Percentiles rank a stretch among this genome's conserved stretches.
Conservation (phyloP, 768 basidiomycete species). For the Hysterangium stoloniferum region DNA sequence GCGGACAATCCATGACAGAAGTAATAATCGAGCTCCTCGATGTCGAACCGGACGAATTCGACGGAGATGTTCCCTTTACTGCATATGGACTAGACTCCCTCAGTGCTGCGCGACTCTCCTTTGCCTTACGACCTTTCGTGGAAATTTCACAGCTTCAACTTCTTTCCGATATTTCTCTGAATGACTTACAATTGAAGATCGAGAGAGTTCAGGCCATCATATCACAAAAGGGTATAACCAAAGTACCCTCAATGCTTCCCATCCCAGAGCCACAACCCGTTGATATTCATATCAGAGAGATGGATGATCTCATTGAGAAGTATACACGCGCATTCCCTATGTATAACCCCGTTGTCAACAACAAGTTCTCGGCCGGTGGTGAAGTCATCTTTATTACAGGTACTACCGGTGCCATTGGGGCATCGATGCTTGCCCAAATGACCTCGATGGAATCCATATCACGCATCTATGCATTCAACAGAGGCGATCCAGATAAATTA, state of each 20-base stretch:
- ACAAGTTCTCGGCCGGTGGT: constrained; percentile 1
- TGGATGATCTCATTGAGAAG: constrained; percentile 17
- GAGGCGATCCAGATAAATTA: constrained; percentile 12
- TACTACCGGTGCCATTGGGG: constrained; percentile 36
- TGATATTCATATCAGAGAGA: constrained; percentile 12
- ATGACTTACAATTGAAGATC: background rate
- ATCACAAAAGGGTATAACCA: background rate
- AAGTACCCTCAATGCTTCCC: background rate
- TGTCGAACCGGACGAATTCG: constrained; percentile 10
- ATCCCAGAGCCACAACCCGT: background rate
- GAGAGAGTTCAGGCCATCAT: background rate
- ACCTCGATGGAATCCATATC: constrained; percentile 18
- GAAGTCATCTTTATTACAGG: constrained; percentile 32
- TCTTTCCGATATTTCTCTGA: constrained; percentile 10
- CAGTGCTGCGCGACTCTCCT: constrained; percentile 10
- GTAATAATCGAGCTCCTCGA: constrained; percentile 7
- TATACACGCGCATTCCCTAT: constrained; percentile 18
- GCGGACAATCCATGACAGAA: background rate
- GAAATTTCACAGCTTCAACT: constrained; percentile 13
- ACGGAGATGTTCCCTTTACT: constrained; percentile 11
- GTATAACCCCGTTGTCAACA: background rate
- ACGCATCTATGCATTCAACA: constrained; percentile 28
- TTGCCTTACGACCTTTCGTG: constrained; percentile 9
- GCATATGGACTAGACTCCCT: constrained; percentile 15
- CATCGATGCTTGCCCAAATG: constrained; percentile 26